Percentiles rank a stretch among this genome's conserved stretches.
Evolutionary conservation across 768 basidiomycete species (phyloP).

Genomic region (Lactarius vividus): DNA sequence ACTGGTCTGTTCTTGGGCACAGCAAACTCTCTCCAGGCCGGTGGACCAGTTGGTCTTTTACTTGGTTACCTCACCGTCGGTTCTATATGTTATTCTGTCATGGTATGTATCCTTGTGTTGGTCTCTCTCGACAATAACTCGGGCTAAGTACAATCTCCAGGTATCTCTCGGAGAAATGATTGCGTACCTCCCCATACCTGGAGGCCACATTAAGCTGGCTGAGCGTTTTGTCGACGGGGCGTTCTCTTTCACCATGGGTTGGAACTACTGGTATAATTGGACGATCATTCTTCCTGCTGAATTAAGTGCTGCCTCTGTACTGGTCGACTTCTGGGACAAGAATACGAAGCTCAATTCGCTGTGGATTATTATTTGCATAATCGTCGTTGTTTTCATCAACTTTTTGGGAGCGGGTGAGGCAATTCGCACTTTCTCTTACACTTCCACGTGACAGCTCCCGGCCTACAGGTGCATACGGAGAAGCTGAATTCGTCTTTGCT

Average conservation of each 20-base stretch:
- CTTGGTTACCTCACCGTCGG: conserved; percentile 69
- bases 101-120: conserved; percentile 43
- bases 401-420: conserved; percentile 24
- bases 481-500: conserved; percentile 50
- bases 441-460: not conserved
- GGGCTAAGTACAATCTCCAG: conserved; percentile 35
- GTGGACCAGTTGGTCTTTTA: conserved; percentile 74
- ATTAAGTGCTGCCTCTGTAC: conserved; percentile 44
- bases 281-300: conserved; percentile 12
- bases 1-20: conserved; percentile 44
- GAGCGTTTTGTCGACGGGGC: conserved; percentile 80
- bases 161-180: conserved; percentile 73
- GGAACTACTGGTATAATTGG: conserved; percentile 48
- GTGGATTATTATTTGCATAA: conserved; percentile 52
- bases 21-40: conserved; percentile 44
- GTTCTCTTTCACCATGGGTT: conserved; percentile 52
- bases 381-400: conserved; percentile 42
- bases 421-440: not conserved
- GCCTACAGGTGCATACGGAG: conserved; percentile 42
- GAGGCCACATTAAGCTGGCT: conserved; percentile 76
- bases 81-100: conserved; percentile 65
- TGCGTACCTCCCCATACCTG: conserved; percentile 72
- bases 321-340: conserved; percentile 49
- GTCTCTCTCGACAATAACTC: not conserved
- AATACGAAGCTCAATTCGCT: conserved; percentile 37